Conservation (phyloP, 2,329 filamentous ascomycete genomes). For the Penicillium brasilianum region DNA sequence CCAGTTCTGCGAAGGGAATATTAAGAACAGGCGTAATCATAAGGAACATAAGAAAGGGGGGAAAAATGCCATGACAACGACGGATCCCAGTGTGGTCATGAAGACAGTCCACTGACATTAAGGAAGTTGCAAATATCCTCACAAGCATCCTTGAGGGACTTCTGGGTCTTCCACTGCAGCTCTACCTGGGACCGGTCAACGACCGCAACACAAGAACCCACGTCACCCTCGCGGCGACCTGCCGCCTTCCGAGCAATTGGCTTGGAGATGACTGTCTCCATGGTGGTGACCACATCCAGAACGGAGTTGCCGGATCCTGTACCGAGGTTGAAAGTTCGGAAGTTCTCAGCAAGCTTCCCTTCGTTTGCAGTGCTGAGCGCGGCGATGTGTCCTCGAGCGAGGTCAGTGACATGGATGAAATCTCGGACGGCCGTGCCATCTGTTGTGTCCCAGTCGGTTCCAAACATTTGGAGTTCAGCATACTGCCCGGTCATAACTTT, state of each 20-base stretch:
- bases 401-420: constrained; percentile 70
- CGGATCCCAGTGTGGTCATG: constrained; percentile 17
- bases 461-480: constrained; percentile 64
- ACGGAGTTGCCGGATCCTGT: constrained; percentile 47
- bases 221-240: constrained; percentile 44
- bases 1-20: background rate
- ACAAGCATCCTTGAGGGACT: constrained; percentile 46
- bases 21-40: background rate
- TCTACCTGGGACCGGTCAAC: constrained; percentile 56
- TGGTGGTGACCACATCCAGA: constrained; percentile 44
- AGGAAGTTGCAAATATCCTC: constrained; percentile 46
- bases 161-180: constrained; percentile 53
- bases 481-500: constrained; percentile 64
- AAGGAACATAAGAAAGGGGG: background rate
- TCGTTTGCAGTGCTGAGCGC: constrained; percentile 54
- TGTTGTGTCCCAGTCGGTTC: constrained; percentile 67
- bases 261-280: constrained; percentile 45
- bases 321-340: constrained; percentile 49
- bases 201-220: constrained; percentile 47
- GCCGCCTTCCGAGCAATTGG: constrained; percentile 40
- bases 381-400: constrained; percentile 67
- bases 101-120: constrained; percentile 38
- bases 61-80: constrained; percentile 10
- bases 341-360: constrained; percentile 45
- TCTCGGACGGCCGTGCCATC: constrained; percentile 71